A percentile compares a stretch with the other conserved stretches of the same genome.
phyloP scores from a whole-genome alignment of 176 grass and related monocot genomes.

The Carex kokanica region DNA sequence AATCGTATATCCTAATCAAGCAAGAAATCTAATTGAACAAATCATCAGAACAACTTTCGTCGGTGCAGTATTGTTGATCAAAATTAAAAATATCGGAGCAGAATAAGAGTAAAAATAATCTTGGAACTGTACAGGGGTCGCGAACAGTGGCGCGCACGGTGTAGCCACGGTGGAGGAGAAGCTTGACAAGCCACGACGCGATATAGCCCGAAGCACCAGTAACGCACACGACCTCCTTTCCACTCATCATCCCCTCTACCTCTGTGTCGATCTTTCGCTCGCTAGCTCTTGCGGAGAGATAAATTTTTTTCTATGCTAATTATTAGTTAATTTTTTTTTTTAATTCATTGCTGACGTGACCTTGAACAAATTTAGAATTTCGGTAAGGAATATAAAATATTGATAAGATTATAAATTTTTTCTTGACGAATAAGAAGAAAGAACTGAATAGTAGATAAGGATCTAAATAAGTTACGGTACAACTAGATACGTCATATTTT shows the following conservation, averaged over 20 bases:
- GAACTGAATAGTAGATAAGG: no score
- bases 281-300: background rate
- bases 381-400: no score
- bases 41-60: background rate
- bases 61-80: background rate
- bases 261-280: background rate
- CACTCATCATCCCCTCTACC: slow-evolving; percentile 2
- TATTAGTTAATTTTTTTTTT: no score
- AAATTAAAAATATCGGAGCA: background rate
- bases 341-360: no score
- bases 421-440: no score
- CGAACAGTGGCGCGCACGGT: slow-evolving; percentile 37
- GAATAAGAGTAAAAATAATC: background rate
- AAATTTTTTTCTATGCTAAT: no score
- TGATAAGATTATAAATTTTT: no score
- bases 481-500: no score
- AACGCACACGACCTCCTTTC: slow-evolving; percentile 25
- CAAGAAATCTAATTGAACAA: background rate
- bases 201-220: slow-evolving; percentile 31
- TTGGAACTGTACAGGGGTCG: slow-evolving; percentile 12
- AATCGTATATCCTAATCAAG: background rate
- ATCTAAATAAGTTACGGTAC: no score
- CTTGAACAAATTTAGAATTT: no score
- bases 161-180: slow-evolving; percentile 35
- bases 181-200: slow-evolving; percentile 34